Evolutionary conservation across 306 rosid genomes (phyloP).

Genomic region (Quercus rubra): DNA sequence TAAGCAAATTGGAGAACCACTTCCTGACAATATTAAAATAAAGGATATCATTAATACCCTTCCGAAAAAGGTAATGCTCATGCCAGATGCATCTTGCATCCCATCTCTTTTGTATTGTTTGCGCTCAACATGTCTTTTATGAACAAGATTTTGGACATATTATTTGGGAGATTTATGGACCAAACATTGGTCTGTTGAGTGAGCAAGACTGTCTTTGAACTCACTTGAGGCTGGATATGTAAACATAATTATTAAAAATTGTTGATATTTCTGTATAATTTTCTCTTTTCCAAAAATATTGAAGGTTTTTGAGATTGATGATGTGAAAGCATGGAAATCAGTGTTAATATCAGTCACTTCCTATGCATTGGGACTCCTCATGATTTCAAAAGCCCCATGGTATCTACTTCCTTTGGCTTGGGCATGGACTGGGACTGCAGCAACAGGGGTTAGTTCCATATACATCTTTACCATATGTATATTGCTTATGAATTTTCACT

Average conservation of each 20-base stretch:
- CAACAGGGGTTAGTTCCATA: slow-evolving; percentile 82
- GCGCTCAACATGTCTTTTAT: neutral
- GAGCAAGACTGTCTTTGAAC: neutral
- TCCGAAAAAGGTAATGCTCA: slow-evolving; percentile 69
- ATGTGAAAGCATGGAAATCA: slow-evolving; percentile 76
- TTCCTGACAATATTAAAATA: slow-evolving; percentile 66
- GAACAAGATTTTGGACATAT: neutral
- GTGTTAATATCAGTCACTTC: slow-evolving; percentile 81
- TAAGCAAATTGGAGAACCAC: slow-evolving; percentile 69
- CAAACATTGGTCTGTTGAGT: slow-evolving; percentile 1
- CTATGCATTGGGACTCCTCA: slow-evolving; percentile 70
- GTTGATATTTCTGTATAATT: slow-evolving; percentile 3
- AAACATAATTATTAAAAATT: neutral
- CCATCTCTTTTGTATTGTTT: neutral
- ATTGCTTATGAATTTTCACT: neutral
- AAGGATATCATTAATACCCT: slow-evolving; percentile 74
- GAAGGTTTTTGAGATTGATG: slow-evolving; percentile 87
- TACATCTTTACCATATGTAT: slow-evolving; percentile 9
- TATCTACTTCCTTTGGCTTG: slow-evolving; percentile 98
- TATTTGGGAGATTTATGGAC: neutral
- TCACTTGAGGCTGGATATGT: neutral
- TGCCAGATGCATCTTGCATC: slow-evolving; percentile 1
- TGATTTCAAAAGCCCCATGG: slow-evolving; percentile 94
- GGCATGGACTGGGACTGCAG: slow-evolving; percentile 99
- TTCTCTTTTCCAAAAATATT: slow-evolving; percentile 7